Conservation (phyloP, 805 yeast species). For the Yarrowia sp. region DNA sequence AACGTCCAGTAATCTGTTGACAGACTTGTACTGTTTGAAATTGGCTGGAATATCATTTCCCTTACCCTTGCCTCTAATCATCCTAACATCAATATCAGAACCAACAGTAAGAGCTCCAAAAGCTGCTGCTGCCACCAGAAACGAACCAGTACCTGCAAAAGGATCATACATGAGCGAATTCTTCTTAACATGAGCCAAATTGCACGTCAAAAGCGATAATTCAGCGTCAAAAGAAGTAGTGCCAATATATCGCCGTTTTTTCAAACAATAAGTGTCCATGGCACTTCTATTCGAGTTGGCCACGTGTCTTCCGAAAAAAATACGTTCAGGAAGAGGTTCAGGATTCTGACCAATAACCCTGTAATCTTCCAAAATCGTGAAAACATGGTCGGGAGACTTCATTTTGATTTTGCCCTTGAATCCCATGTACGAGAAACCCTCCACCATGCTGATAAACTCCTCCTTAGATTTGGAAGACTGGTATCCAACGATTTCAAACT, state of each 20-base stretch:
- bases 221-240: constrained; percentile 98
- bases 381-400: constrained; percentile 70
- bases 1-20: constrained; percentile 62
- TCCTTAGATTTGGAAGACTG: constrained; percentile 59
- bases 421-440: constrained; percentile 64
- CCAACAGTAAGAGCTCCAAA: constrained; percentile 81
- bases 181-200: constrained; percentile 68
- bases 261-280: constrained; percentile 75
- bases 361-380: constrained; percentile 74
- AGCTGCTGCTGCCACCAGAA: constrained; percentile 79
- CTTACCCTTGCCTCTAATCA: constrained; percentile 64
- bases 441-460: constrained; percentile 59
- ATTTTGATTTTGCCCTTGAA: constrained; percentile 75
- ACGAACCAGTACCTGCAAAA: constrained; percentile 95
- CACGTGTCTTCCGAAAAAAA: constrained; percentile 77
- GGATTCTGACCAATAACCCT: constrained; percentile 40
- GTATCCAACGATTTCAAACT: constrained; percentile 76
- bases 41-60: constrained; percentile 55
- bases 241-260: constrained; percentile 81
- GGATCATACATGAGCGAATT: constrained; percentile 84
- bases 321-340: constrained; percentile 48
- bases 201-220: constrained; percentile 79
- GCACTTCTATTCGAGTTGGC: constrained; percentile 62
- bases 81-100: constrained; percentile 84
- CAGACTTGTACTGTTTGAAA: constrained; percentile 68